These are phyloP conservation scores for Rhodotorula sp. DNA, from an alignment of 1,284 basidiomycete species.

Conservation along the genomic window DNA sequence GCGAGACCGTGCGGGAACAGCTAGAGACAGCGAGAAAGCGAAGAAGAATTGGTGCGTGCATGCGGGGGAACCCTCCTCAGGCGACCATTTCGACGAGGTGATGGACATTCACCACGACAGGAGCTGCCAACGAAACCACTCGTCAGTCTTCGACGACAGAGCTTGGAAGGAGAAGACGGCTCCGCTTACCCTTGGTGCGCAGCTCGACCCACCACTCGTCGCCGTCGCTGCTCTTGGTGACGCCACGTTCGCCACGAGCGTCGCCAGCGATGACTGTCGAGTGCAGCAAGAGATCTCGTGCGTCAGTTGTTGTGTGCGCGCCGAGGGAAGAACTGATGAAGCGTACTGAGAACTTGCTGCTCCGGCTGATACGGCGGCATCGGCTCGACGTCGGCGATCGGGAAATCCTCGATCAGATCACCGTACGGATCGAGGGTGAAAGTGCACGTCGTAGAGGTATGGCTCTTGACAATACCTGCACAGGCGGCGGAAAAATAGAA, in stretches of 20 bases:
- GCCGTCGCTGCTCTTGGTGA: constrained; percentile 35
- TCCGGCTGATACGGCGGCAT: constrained; percentile 34
- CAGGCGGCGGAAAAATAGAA: background rate
- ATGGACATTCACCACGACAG: no score
- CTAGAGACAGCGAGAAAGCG: no score
- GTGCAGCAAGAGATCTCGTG: background rate
- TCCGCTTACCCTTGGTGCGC: constrained; percentile 4
- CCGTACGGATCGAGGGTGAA: constrained; percentile 31
- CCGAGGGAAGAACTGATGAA: background rate
- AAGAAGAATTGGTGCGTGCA: no score
- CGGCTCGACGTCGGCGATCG: constrained; percentile 22
- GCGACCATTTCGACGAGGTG: no score
- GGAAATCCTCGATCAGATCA: constrained; percentile 32
- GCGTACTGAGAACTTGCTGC: constrained; percentile 32
- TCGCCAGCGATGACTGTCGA: constrained; percentile 37
- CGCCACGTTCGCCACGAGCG: constrained; percentile 34
- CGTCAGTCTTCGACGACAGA: no score
- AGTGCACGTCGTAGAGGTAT: constrained; percentile 11
- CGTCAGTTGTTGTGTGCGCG: background rate
- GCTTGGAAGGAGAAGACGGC: no score
- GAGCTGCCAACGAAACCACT: no score
- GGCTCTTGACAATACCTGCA: constrained; percentile 26
- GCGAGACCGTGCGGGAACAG: no score
- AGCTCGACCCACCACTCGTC: constrained; percentile 42
- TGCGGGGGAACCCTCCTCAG: no score